These are phyloP conservation scores for Piedraia hortae DNA, from an alignment of 2,329 filamentous ascomycete genomes.

Conservation along the genomic window DNA sequence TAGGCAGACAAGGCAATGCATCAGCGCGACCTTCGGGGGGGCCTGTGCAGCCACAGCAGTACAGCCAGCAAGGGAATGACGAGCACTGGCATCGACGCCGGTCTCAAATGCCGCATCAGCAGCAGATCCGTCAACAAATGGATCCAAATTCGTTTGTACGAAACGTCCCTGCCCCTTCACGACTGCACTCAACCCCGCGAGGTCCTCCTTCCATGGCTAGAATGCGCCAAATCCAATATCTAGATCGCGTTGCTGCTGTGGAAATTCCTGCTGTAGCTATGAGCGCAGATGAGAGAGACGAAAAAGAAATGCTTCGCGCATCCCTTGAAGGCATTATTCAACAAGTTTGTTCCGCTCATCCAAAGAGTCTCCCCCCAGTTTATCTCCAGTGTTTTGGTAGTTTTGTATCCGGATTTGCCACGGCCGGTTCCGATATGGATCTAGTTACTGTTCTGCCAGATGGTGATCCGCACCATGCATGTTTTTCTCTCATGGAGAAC, in stretches of 20 bases:
- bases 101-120: conserved; percentile 1
- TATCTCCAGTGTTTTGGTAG: conserved; percentile 63
- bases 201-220: conserved; percentile 2
- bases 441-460: conserved; percentile 41
- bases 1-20: too few relatives aligned
- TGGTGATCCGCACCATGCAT: conserved; percentile 5
- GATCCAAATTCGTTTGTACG: conserved; percentile 11
- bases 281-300: conserved; percentile 29
- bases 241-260: conserved; percentile 16
- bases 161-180: conserved; percentile 4
- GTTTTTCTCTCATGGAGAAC: conserved; percentile 19
- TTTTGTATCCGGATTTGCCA: conserved; percentile 60
- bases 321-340: conserved; percentile 37
- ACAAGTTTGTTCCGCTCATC: conserved; percentile 24
- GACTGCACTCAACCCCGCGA: conserved; percentile 4
- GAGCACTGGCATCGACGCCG: too few relatives aligned
- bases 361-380: conserved; percentile 24
- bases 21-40: too few relatives aligned
- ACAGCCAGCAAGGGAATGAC: too few relatives aligned
- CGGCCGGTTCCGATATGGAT: conserved; percentile 75
- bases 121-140: conserved; percentile 3
- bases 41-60: too few relatives aligned
- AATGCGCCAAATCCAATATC: conserved; percentile 15
- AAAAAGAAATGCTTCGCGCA: conserved; percentile 44
- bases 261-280: conserved; percentile 36